These are phyloP conservation scores for Euptelea pleiosperma DNA, from an alignment of 164 flowering plant species.

Conservation along the genomic window DNA sequence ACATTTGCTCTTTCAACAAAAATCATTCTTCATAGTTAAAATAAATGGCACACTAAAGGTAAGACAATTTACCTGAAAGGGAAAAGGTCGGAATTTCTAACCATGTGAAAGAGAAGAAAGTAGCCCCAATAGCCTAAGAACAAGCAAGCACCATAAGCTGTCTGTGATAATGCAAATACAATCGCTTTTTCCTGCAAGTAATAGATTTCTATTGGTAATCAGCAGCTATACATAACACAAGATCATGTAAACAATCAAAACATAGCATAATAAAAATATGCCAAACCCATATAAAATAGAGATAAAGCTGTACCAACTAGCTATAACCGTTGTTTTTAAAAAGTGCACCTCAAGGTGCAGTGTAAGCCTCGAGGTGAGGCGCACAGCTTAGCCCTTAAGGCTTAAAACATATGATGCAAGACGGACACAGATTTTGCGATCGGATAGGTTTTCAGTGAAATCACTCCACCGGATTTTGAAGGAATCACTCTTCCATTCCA, in stretches of 20 bases:
- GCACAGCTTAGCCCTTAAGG: too few species aligned
- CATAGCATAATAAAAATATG: background rate
- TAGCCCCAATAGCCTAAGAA: constrained; percentile 90
- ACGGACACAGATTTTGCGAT: too few species aligned
- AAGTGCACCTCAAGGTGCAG: too few species aligned
- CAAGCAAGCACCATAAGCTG: constrained; percentile 73
- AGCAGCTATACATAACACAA: background rate
- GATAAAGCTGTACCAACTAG: background rate
- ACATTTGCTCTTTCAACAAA: too few species aligned
- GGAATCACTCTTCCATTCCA: too few species aligned
- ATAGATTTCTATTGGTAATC: background rate
- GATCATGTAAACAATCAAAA: background rate
- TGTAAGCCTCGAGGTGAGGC: too few species aligned
- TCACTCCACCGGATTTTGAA: too few species aligned
- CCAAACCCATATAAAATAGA: too few species aligned
- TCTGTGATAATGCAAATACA: constrained; percentile 79
- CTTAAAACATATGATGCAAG: too few species aligned
- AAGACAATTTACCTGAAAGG: constrained; percentile 74
- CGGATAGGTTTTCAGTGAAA: too few species aligned
- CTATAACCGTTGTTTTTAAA: too few species aligned
- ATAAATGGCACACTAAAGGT: background rate
- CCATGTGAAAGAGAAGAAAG: constrained; percentile 43
- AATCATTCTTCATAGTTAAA: background rate
- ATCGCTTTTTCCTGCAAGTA: constrained; percentile 69
- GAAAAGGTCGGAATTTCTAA: constrained; percentile 45